Percentiles rank a stretch among this genome's conserved stretches.
phyloP scores from a whole-genome alignment of 768 basidiomycete species.

The Gloeopeniophorella convolvens region DNA sequence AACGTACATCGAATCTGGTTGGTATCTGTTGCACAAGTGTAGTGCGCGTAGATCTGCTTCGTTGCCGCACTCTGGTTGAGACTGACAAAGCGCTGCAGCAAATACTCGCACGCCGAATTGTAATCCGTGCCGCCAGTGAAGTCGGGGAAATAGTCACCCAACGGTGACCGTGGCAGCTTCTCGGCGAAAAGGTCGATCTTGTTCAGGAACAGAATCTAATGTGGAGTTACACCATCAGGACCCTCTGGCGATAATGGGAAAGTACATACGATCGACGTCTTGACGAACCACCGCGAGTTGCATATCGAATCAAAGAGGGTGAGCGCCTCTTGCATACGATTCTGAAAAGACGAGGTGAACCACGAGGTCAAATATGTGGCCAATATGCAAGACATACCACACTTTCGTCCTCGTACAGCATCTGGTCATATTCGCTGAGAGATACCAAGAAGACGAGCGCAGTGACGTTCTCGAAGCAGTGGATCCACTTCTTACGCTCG shows the following conservation, averaged over 20 bases:
- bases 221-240: conserved; percentile 10
- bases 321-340: conserved; percentile 96
- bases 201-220: conserved; percentile 87
- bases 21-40: conserved; percentile 91
- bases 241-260: conserved; percentile 6
- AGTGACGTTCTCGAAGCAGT: conserved; percentile 92
- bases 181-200: conserved; percentile 96
- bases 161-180: conserved; percentile 80
- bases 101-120: conserved; percentile 83
- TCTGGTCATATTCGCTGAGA: conserved; percentile 95
- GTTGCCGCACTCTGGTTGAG: conserved; percentile 86
- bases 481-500: conserved; percentile 94
- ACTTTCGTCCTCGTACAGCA: conserved; percentile 95
- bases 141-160: conserved; percentile 89
- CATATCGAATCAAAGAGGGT: conserved; percentile 98
- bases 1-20: conserved; percentile 83
- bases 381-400: conserved; percentile 80
- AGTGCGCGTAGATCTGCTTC: conserved; percentile 88
- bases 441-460: conserved; percentile 90
- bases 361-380: background rate
- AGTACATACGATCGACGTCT: conserved; percentile 81
- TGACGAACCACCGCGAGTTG: conserved; percentile 95
- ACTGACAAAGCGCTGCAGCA: conserved; percentile 78
- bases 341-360: conserved; percentile 37
- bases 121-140: conserved; percentile 82